Evolutionary conservation across 805 yeast species (phyloP).

Genomic region (Danielia reshetovae): DNA sequence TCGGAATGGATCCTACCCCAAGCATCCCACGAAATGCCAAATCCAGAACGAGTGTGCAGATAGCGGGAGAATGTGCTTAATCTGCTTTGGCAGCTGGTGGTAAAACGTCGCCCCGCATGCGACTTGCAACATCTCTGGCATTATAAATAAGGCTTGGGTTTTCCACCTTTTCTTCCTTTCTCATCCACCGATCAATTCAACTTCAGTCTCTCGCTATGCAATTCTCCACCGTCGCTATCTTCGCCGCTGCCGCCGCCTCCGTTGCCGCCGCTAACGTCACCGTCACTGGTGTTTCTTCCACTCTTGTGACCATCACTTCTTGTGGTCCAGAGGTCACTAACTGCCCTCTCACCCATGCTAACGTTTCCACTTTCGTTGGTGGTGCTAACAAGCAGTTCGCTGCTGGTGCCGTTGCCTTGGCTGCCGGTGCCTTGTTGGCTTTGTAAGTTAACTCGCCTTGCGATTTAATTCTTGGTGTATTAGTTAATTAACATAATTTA

Average conservation of each 20-base stretch:
- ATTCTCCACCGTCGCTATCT: constrained; percentile 40
- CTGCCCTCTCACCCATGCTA: constrained; percentile 44
- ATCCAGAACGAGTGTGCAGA: background rate
- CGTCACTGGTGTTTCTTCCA: constrained; percentile 18
- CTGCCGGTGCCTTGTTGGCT: constrained; percentile 45
- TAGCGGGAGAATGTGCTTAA: too few species aligned
- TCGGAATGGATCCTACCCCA: background rate
- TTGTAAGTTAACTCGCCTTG: constrained; percentile 18
- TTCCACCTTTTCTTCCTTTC: constrained; percentile 1
- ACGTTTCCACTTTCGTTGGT: constrained; percentile 31
- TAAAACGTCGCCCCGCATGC: background rate
- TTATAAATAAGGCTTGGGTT: constrained; percentile 3
- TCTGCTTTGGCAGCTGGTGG: background rate
- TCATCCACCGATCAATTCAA: constrained; percentile 2
- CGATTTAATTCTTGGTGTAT: constrained; percentile 14
- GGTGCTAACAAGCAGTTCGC: constrained; percentile 34
- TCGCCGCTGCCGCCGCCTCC: constrained; percentile 38
- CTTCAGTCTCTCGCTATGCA: constrained; percentile 32
- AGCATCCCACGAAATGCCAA: background rate
- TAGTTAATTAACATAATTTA: too few species aligned
- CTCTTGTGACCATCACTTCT: constrained; percentile 45
- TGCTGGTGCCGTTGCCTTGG: constrained; percentile 46
- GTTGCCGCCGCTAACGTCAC: constrained; percentile 31
- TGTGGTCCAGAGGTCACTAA: constrained; percentile 43
- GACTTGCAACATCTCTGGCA: background rate